A percentile compares a stretch with the other conserved stretches of the same genome.
phyloP scores from a whole-genome alignment of 164 flowering plant species.

The Kalanchoe fedtschenkoi region DNA sequence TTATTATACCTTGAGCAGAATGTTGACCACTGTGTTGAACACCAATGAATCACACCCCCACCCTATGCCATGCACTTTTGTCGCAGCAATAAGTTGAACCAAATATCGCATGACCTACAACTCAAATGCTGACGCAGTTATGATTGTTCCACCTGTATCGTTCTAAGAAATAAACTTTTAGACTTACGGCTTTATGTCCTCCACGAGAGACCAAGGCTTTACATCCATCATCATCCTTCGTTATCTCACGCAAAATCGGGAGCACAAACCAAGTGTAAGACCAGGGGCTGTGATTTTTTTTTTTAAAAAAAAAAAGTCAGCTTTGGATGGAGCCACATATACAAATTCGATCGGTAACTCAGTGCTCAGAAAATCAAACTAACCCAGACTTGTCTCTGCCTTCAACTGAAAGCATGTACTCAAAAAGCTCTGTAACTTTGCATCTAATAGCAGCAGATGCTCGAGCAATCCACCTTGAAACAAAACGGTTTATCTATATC shows the following conservation, averaged over 20 bases:
- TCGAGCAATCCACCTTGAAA: slow-evolving; percentile 74
- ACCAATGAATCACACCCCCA: slow-evolving; percentile 54
- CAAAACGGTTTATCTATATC: slow-evolving; percentile 5
- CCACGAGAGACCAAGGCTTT: slow-evolving; percentile 39
- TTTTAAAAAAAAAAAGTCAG: slow-evolving; percentile 6
- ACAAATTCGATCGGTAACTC: background rate
- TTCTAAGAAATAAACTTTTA: background rate
- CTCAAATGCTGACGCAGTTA: no score
- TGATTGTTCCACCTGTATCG: no score
- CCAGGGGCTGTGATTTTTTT: slow-evolving; percentile 87
- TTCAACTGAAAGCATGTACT: slow-evolving; percentile 60
- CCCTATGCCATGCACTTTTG: slow-evolving; percentile 29
- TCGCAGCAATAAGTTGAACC: slow-evolving; percentile 32
- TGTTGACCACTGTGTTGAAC: slow-evolving; percentile 73
- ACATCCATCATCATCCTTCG: slow-evolving; percentile 67
- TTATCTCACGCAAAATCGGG: slow-evolving; percentile 81
- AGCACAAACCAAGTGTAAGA: slow-evolving; percentile 70
- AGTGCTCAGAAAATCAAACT: background rate
- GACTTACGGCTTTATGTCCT: slow-evolving; percentile 60
- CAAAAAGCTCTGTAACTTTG: slow-evolving; percentile 54
- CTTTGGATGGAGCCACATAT: background rate
- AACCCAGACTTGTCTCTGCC: slow-evolving; percentile 82
- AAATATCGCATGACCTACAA: slow-evolving; percentile 62
- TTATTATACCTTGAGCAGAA: slow-evolving; percentile 61
- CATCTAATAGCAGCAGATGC: slow-evolving; percentile 56